A percentile compares a stretch with the other conserved stretches of the same genome.
phyloP scores from a whole-genome alignment of 768 basidiomycete species.

The Psilocybe tampanensis region DNA sequence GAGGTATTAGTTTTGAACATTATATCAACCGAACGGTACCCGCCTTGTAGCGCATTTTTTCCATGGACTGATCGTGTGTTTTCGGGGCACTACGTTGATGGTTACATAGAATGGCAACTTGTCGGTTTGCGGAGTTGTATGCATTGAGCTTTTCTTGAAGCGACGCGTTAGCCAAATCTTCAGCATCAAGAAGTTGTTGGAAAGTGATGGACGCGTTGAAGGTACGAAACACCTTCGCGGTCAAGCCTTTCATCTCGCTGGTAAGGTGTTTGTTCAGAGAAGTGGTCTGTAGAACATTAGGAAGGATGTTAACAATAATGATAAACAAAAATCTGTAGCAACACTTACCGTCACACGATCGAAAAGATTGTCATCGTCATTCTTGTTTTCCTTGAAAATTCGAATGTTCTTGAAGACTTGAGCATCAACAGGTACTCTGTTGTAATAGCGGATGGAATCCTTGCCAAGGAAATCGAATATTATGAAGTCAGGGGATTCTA shows the following conservation, averaged over 20 bases:
- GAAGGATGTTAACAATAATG: slow-evolving; percentile 20
- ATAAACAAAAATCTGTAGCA: slow-evolving; percentile 3
- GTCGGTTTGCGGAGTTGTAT: slow-evolving; percentile 96
- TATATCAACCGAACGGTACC: neutral
- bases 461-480: slow-evolving; percentile 98
- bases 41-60: slow-evolving; percentile 88
- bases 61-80: slow-evolving; percentile 91
- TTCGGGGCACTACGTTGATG: slow-evolving; percentile 96
- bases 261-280: slow-evolving; percentile 90
- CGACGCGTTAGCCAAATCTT: slow-evolving; percentile 58
- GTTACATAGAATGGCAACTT: slow-evolving; percentile 98
- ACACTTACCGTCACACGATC: slow-evolving; percentile 90
- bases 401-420: slow-evolving; percentile 99
- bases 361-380: slow-evolving; percentile 85
- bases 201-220: slow-evolving; percentile 98
- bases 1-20: slow-evolving; percentile 5
- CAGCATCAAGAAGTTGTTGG: slow-evolving; percentile 84
- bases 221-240: slow-evolving; percentile 99
- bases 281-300: slow-evolving; percentile 74
- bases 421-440: slow-evolving; percentile 83
- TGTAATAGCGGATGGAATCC: slow-evolving; percentile 97
- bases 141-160: slow-evolving; percentile 96
- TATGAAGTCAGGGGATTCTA: slow-evolving; percentile 85
- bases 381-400: slow-evolving; percentile 94
- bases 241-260: slow-evolving; percentile 95